Conservation (phyloP, 2,329 filamentous ascomycete genomes). For the Xylaria sp. region DNA sequence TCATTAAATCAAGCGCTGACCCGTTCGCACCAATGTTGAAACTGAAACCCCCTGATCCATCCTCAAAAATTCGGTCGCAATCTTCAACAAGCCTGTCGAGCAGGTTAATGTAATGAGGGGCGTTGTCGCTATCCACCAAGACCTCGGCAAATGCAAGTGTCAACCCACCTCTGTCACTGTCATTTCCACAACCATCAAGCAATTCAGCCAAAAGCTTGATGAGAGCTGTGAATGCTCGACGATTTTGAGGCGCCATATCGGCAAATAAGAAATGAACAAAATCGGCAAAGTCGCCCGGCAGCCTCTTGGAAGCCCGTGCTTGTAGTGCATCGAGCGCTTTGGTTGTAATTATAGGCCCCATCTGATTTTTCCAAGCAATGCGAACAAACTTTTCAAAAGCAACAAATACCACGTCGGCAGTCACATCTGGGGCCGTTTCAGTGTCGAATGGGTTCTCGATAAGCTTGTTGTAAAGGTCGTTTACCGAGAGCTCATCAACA, state of each 20-base stretch:
- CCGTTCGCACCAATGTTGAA: slow-evolving; percentile 54
- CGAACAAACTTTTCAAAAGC: slow-evolving; percentile 94
- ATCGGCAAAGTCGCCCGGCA: slow-evolving; percentile 78
- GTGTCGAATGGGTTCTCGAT: slow-evolving; percentile 85
- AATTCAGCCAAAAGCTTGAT: slow-evolving; percentile 89
- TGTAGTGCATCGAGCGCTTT: slow-evolving; percentile 80
- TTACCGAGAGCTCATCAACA: slow-evolving; percentile 83
- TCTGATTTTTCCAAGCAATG: slow-evolving; percentile 87
- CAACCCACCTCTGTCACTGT: slow-evolving; percentile 87
- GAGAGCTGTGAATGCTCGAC: slow-evolving; percentile 82
- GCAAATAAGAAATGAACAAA: slow-evolving; percentile 73
- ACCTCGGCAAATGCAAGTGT: slow-evolving; percentile 91
- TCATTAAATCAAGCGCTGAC: slow-evolving; percentile 68
- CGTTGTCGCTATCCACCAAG: slow-evolving; percentile 79
- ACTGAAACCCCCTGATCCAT: slow-evolving; percentile 53
- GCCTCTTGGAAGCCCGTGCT: slow-evolving; percentile 70
- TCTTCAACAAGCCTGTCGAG: slow-evolving; percentile 91
- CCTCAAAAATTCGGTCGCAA: slow-evolving; percentile 87
- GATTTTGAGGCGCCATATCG: slow-evolving; percentile 76
- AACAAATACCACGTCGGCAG: slow-evolving; percentile 86
- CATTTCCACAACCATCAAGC: slow-evolving; percentile 88
- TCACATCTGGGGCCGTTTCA: slow-evolving; percentile 78
- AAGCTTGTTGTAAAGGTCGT: slow-evolving; percentile 89
- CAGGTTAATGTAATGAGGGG: slow-evolving; percentile 86
- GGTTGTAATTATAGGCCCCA: slow-evolving; percentile 83